Percentiles rank a stretch among this genome's conserved stretches.
These are phyloP conservation scores for Emergomyces orientalis DNA, from an alignment of 2,329 filamentous ascomycete genomes.

Conservation along the genomic window DNA sequence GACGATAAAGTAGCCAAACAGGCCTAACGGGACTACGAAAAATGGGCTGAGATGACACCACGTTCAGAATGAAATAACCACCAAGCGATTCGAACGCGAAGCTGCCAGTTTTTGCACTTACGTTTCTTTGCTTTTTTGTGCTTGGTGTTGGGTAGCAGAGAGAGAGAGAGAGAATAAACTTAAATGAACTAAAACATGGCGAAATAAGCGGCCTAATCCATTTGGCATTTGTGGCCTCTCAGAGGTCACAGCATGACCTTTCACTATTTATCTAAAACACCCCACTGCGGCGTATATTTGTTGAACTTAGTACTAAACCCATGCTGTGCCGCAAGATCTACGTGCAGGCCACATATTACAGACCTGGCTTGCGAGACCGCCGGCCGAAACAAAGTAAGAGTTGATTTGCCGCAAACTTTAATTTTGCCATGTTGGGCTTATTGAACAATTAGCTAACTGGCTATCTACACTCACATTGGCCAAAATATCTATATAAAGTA, in stretches of 20 bases:
- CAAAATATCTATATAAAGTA: background rate
- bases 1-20: background rate
- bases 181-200: background rate
- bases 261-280: background rate
- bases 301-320: background rate
- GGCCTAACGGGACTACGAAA: background rate
- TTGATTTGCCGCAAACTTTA: constrained; percentile 2
- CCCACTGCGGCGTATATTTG: background rate
- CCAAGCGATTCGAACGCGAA: background rate
- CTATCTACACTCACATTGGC: background rate
- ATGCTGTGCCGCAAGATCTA: background rate
- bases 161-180: background rate
- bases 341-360: background rate
- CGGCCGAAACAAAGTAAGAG: background rate
- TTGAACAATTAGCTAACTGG: background rate
- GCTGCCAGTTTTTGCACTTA: background rate
- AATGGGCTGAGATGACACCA: background rate
- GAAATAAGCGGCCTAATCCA: background rate
- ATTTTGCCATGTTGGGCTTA: background rate
- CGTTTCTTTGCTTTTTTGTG: background rate
- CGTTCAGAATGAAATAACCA: background rate
- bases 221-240: background rate
- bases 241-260: background rate
- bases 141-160: background rate
- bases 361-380: background rate